These are phyloP conservation scores for Botryosphaeria dothidea DNA, from an alignment of 2,329 filamentous ascomycete species.

Conservation along the genomic window DNA sequence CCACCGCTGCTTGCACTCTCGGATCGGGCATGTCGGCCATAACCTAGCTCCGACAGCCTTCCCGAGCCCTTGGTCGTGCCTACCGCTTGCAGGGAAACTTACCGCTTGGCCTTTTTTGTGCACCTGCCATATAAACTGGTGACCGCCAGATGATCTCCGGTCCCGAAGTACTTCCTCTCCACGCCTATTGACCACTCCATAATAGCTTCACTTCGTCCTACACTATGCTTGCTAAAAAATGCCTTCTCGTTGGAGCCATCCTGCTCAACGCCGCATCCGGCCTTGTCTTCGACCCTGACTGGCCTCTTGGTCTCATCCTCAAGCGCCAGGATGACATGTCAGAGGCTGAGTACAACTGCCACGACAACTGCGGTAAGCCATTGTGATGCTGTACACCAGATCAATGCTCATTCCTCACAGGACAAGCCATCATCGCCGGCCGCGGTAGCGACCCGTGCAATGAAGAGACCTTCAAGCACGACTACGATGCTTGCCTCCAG, in stretches of 20 bases:
- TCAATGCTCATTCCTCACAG: conserved; percentile 19
- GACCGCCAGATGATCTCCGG: not conserved
- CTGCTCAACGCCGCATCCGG: not conserved
- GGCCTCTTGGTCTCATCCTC: not conserved
- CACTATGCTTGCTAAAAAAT: not conserved
- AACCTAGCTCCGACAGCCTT: not conserved
- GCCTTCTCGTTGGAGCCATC: not conserved
- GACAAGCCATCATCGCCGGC: conserved; percentile 29
- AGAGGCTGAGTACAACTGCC: conserved; percentile 37
- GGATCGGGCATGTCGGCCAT: not conserved
- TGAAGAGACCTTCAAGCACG: conserved; percentile 28
- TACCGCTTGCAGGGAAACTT: not conserved
- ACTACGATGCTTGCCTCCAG: conserved; percentile 38
- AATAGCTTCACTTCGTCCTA: not conserved
- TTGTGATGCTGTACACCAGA: not conserved
- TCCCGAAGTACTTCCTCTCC: not conserved
- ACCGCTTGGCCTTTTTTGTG: not conserved
- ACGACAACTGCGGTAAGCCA: conserved; percentile 35
- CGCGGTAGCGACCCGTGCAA: conserved; percentile 27
- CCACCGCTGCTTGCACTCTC: not conserved
- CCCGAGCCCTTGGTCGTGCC: not conserved
- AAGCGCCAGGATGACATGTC: conserved; percentile 16
- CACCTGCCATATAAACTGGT: not conserved
- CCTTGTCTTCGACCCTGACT: not conserved
- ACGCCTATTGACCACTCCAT: not conserved